Percentiles rank a stretch among this genome's conserved stretches.
These are phyloP conservation scores for Dittrichia graveolens DNA, from an alignment of 129 eudicot species.

Conservation along the genomic window DNA sequence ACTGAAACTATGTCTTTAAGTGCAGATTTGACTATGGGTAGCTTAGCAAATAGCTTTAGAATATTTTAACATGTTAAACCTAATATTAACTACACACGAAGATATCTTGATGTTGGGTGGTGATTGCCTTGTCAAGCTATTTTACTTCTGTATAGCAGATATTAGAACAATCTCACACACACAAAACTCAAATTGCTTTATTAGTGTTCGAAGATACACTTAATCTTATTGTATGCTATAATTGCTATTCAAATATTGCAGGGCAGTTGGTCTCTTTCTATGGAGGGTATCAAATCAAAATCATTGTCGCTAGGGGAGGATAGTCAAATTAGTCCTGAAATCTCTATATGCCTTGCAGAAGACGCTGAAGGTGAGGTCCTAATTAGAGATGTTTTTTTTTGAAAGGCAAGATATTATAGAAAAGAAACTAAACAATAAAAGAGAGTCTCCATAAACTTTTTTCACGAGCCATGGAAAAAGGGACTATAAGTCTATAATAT, in stretches of 20 bases:
- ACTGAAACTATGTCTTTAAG: neutral
- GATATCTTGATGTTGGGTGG: neutral
- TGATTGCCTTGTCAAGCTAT: neutral
- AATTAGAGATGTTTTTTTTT: neutral
- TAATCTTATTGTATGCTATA: conserved; percentile 17
- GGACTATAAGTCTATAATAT: no score
- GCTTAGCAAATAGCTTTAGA: neutral
- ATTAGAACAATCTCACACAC: neutral
- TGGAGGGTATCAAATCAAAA: conserved; percentile 44
- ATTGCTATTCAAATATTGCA: conserved; percentile 12
- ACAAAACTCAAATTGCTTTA: conserved; percentile 4
- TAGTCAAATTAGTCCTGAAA: conserved; percentile 37
- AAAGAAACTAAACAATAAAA: no score
- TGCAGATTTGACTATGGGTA: neutral
- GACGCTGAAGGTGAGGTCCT: conserved; percentile 57
- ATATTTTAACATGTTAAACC: neutral
- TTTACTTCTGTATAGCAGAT: neutral
- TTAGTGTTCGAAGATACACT: neutral
- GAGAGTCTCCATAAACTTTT: no score
- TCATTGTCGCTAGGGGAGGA: conserved; percentile 20
- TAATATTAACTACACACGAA: neutral
- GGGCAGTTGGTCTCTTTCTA: conserved; percentile 17
- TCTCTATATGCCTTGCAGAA: conserved; percentile 50
- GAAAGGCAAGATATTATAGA: no score
- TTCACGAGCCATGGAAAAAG: no score